phyloP scores from a whole-genome alignment of 768 basidiomycete genomes.

The Xerocomus spinulosus region DNA sequence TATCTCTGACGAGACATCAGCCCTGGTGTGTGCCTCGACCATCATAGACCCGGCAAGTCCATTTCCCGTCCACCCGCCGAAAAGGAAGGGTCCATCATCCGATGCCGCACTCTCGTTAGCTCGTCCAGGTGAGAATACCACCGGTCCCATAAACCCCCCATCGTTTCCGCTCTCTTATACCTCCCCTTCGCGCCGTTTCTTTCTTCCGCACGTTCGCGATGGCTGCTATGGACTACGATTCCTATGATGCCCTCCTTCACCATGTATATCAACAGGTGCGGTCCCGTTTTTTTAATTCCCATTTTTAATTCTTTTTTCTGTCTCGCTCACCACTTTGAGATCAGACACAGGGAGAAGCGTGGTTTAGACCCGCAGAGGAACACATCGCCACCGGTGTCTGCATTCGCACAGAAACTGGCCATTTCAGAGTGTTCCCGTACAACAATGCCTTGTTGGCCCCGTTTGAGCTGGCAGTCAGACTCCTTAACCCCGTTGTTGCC shows the following conservation, averaged over 20 bases:
- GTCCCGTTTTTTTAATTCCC: not conserved
- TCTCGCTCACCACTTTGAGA: constrained; percentile 10
- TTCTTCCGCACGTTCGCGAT: constrained; percentile 1
- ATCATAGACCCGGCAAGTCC: not conserved
- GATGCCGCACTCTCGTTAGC: not conserved
- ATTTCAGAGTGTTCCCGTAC: constrained; percentile 80
- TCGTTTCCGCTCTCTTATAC: constrained; percentile 13
- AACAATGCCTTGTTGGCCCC: constrained; percentile 69
- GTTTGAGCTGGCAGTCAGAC: constrained; percentile 71
- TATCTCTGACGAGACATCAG: not conserved
- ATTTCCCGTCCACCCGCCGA: not conserved
- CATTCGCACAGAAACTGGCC: constrained; percentile 59
- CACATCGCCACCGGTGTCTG: constrained; percentile 75
- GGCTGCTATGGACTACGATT: constrained; percentile 65
- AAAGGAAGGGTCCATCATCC: not conserved
- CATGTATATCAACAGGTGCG: constrained; percentile 74
- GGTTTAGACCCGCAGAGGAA: constrained; percentile 82
- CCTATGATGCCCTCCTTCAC: constrained; percentile 74
- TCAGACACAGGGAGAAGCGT: constrained; percentile 77
- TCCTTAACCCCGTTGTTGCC: constrained; percentile 77
- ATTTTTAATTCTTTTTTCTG: not conserved
- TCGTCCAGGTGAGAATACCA: constrained; percentile 1
- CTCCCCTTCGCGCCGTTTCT: not conserved
- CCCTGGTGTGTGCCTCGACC: constrained; percentile 2
- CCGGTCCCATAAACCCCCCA: not conserved